Evolutionary conservation across 495 filamentous ascomycete species (phyloP).

Genomic region (Pseudomonodictys pantanalensis): DNA sequence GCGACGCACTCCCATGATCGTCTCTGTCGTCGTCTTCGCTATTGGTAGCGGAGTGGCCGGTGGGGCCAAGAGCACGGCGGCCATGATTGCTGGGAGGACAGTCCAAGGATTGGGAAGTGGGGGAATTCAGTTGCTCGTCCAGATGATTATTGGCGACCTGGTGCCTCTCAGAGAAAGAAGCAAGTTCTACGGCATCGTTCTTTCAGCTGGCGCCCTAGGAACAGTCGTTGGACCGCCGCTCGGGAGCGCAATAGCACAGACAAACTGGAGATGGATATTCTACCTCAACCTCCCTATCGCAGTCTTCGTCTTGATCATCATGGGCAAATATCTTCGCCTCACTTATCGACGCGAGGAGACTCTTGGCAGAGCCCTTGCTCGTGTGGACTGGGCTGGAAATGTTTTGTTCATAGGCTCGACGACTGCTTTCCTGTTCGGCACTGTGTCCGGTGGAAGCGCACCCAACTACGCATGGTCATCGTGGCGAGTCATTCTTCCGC

Average conservation of each 20-base stretch:
- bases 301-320: not conserved
- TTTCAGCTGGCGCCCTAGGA: not conserved
- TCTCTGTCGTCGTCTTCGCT: slow-evolving; percentile 20
- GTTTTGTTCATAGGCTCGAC: slow-evolving; percentile 4
- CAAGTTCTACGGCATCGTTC: slow-evolving; percentile 33
- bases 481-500: slow-evolving; percentile 11
- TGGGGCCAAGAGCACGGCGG: slow-evolving; percentile 2
- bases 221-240: slow-evolving; percentile 14
- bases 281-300: slow-evolving; percentile 25
- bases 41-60: slow-evolving; percentile 32
- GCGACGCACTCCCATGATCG: slow-evolving; percentile 13
- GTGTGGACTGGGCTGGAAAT: slow-evolving; percentile 16
- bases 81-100: slow-evolving; percentile 38
- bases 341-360: not conserved
- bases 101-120: slow-evolving; percentile 44
- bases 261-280: slow-evolving; percentile 24
- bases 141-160: slow-evolving; percentile 43
- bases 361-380: not conserved
- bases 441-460: slow-evolving; percentile 1
- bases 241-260: slow-evolving; percentile 5
- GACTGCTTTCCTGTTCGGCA: slow-evolving; percentile 1
- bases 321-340: slow-evolving; percentile 7
- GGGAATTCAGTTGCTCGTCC: slow-evolving; percentile 38
- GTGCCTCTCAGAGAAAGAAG: slow-evolving; percentile 32
- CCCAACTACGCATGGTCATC: slow-evolving; percentile 18